A percentile compares a stretch with the other conserved stretches of the same genome.
Conservation (phyloP, 352 stramenopile species). For the Pythium biforme region DNA sequence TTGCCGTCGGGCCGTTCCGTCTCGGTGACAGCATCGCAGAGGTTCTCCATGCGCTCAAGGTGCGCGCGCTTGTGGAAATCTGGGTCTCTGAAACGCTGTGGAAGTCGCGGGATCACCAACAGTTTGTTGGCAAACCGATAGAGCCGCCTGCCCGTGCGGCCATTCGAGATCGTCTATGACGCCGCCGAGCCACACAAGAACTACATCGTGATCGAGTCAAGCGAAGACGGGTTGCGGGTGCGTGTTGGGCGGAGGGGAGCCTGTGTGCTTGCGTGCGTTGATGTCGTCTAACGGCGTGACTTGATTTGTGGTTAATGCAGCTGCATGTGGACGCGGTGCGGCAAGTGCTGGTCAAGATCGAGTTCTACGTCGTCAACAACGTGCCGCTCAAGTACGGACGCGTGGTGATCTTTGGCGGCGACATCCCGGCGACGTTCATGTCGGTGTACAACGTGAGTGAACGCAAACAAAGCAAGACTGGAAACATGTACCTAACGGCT, state of each 20-base stretch:
- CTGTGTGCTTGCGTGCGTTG: neutral
- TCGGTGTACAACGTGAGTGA: constrained; percentile 80
- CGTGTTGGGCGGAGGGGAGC: neutral
- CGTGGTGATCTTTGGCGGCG: constrained; percentile 80
- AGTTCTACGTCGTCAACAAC: constrained; percentile 80
- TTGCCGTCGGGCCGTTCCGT: constrained; percentile 71
- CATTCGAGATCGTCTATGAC: constrained; percentile 81
- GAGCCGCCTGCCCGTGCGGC: constrained; percentile 63
- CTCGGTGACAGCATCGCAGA: constrained; percentile 74
- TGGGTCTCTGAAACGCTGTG: neutral
- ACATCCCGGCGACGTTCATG: constrained; percentile 81
- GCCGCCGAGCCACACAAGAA: constrained; percentile 58
- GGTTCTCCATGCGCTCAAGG: constrained; percentile 75
- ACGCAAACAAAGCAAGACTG: neutral
- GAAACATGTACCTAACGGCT: neutral
- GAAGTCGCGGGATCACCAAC: neutral
- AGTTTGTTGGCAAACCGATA: constrained; percentile 10
- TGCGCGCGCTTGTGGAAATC: constrained; percentile 20
- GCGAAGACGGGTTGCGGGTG: constrained; percentile 71
- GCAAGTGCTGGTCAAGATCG: constrained; percentile 67
- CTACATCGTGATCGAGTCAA: constrained; percentile 60
- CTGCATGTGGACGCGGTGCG: constrained; percentile 64
- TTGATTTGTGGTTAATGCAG: constrained; percentile 25
- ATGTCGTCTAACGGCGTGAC: neutral
- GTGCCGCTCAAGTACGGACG: constrained; percentile 80